Conservation (phyloP, 331 rosid species). For the Malus hybrid region DNA sequence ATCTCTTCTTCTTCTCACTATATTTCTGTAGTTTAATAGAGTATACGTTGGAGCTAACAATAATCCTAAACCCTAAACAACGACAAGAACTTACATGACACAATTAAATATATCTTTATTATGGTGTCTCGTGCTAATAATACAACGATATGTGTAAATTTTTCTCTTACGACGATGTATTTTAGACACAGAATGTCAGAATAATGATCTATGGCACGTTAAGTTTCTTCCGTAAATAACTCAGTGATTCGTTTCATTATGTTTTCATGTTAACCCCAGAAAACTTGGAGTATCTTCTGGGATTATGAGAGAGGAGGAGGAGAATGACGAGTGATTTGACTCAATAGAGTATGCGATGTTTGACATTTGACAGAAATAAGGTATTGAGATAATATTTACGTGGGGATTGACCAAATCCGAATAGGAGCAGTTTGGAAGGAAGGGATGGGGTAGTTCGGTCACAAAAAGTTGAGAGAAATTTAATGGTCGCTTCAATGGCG, state of each 20-base stretch:
- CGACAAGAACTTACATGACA: background rate
- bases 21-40: too few relatives aligned
- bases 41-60: background rate
- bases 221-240: too few relatives aligned
- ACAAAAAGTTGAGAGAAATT: background rate
- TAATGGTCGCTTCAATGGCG: background rate
- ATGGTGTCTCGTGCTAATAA: too few relatives aligned
- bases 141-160: too few relatives aligned
- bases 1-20: too few relatives aligned
- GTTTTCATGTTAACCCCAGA: too few relatives aligned
- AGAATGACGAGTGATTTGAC: background rate
- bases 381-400: background rate
- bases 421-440: background rate
- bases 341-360: background rate
- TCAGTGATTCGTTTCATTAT: too few relatives aligned
- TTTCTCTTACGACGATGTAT: too few relatives aligned
- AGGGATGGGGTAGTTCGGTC: background rate
- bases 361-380: background rate
- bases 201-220: too few relatives aligned
- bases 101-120: too few relatives aligned
- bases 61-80: background rate
- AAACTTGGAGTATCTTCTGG: background rate
- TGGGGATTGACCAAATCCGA: background rate
- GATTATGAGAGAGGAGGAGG: background rate
- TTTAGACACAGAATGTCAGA: too few relatives aligned